These are phyloP conservation scores for Fusarium xylarioides DNA, from an alignment of 2,329 filamentous ascomycete species.

Conservation along the genomic window DNA sequence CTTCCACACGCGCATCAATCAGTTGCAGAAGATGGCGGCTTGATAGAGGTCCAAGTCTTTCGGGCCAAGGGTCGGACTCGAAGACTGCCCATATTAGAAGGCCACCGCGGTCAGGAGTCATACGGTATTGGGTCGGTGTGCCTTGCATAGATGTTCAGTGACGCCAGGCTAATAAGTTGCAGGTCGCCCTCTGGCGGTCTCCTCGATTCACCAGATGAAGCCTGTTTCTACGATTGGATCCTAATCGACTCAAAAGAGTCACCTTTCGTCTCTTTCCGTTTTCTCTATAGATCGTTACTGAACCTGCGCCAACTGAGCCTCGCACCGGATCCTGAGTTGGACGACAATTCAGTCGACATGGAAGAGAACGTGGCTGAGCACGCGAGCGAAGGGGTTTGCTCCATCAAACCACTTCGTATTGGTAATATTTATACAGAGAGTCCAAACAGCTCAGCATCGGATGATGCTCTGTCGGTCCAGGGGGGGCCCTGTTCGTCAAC, in stretches of 20 bases:
- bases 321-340: constrained; percentile 45
- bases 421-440: too few relatives aligned
- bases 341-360: not conserved
- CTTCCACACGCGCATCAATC: constrained; percentile 50
- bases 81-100: constrained; percentile 52
- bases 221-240: constrained; percentile 62
- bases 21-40: constrained; percentile 62
- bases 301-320: constrained; percentile 60
- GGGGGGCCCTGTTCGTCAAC: not conserved
- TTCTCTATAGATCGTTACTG: constrained; percentile 65
- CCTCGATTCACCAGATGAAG: constrained; percentile 60
- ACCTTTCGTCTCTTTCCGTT: constrained; percentile 63
- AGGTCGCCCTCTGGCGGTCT: constrained; percentile 64
- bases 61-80: constrained; percentile 59
- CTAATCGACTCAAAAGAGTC: constrained; percentile 60
- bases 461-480: not conserved
- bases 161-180: constrained; percentile 8
- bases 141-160: not conserved
- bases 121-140: constrained; percentile 63
- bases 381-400: not conserved
- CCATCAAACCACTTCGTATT: not conserved
- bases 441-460: not conserved
- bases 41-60: constrained; percentile 64
- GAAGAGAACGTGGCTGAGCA: not conserved
- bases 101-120: constrained; percentile 57